Conservation (phyloP, 1,284 basidiomycete species). For the Exobasidium cylindrosporum region DNA sequence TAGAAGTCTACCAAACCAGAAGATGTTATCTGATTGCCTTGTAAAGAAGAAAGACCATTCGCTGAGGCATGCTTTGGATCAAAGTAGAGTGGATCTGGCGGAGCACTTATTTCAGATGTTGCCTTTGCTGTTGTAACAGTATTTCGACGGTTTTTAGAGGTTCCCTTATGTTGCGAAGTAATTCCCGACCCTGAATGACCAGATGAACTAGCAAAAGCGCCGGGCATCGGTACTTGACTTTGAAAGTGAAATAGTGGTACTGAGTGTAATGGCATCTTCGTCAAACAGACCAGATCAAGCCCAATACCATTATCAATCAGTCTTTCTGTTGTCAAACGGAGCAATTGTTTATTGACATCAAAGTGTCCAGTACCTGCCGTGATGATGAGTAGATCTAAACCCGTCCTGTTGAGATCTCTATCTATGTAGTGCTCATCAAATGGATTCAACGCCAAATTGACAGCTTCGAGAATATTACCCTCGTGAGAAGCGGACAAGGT, state of each 20-base stretch:
- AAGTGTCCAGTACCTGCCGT: conserved; percentile 95
- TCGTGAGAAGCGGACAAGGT: conserved; percentile 83
- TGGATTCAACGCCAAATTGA: conserved; percentile 88
- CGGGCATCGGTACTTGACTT: conserved; percentile 18
- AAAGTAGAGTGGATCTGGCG: conserved; percentile 45
- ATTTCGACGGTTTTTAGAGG: neutral
- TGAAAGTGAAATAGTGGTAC: conserved; percentile 59
- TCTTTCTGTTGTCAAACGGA: conserved; percentile 89
- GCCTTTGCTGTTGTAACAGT: conserved; percentile 5
- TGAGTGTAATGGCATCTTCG: conserved; percentile 88
- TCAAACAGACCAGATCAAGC: conserved; percentile 81
- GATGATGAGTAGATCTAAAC: conserved; percentile 77
- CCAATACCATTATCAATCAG: conserved; percentile 91
- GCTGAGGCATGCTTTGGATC: conserved; percentile 26
- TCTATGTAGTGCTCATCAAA: conserved; percentile 95
- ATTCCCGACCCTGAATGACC: neutral
- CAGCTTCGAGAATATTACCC: conserved; percentile 87
- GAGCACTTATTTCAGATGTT: conserved; percentile 5
- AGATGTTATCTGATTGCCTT: neutral
- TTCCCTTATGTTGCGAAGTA: neutral
- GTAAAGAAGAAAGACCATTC: neutral
- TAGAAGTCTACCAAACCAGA: conserved; percentile 32
- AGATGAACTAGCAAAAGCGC: neutral
- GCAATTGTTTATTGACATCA: conserved; percentile 81
- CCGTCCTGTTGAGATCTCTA: conserved; percentile 88